A percentile compares a stretch with the other conserved stretches of the same genome.
These are phyloP conservation scores for Saururus chinensis DNA, from an alignment of 164 flowering plant genomes.

Conservation along the genomic window DNA sequence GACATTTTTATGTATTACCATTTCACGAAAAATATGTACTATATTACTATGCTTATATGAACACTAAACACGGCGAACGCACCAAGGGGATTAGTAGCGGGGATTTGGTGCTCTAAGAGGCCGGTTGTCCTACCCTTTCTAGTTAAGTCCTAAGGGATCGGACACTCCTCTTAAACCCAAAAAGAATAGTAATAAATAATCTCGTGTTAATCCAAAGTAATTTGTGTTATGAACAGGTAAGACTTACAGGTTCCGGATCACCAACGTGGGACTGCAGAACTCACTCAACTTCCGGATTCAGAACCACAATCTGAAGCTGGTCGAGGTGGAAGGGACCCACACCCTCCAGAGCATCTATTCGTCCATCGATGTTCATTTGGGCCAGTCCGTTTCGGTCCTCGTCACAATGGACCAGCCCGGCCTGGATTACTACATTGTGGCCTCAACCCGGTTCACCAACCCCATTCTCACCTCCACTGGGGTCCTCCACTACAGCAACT, in stretches of 20 bases:
- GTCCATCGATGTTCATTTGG: constrained; percentile 68
- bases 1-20: too few species aligned
- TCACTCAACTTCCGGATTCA: constrained; percentile 59
- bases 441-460: constrained; percentile 48
- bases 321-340: constrained; percentile 88
- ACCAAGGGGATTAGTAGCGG: too few species aligned
- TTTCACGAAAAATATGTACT: too few species aligned
- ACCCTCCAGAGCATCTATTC: constrained; percentile 41
- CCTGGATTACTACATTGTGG: constrained; percentile 56
- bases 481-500: constrained; percentile 50
- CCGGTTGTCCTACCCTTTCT: too few species aligned
- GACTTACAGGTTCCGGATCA: constrained; percentile 76
- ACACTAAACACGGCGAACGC: too few species aligned
- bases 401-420: constrained; percentile 62
- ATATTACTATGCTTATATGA: too few species aligned
- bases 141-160: too few species aligned
- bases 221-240: too few species aligned
- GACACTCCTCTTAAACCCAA: too few species aligned
- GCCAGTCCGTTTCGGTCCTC: constrained; percentile 77
- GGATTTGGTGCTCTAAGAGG: too few species aligned
- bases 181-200: too few species aligned
- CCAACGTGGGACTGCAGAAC: constrained; percentile 65
- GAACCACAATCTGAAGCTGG: constrained; percentile 62
- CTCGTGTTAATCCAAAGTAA: too few species aligned
- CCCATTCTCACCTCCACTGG: constrained; percentile 33